These are phyloP conservation scores for Trametes elegans DNA, from an alignment of 768 basidiomycete species.

Conservation along the genomic window DNA sequence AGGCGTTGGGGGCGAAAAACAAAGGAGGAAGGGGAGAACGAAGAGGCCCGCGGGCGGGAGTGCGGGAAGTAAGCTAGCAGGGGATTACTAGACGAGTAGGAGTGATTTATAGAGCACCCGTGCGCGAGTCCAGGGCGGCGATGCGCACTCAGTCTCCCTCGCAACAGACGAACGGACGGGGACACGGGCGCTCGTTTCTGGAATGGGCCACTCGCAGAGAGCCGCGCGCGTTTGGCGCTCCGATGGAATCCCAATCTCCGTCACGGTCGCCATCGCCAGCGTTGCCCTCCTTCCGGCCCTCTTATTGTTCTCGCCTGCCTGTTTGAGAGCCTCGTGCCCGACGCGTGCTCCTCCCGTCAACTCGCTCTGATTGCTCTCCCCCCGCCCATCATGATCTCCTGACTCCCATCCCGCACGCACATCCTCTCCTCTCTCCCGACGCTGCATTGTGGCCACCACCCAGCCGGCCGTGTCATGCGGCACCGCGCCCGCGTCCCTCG, in stretches of 20 bases:
- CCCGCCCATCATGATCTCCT: constrained; percentile 4
- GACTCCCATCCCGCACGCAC: neutral
- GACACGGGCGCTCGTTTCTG: neutral
- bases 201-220: neutral
- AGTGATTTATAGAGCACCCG: constrained; percentile 17
- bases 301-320: constrained; percentile 28
- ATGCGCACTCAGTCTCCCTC: constrained; percentile 12
- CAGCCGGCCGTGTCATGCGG: constrained; percentile 8
- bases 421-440: neutral
- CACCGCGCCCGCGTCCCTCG: neutral
- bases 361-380: neutral
- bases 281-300: constrained; percentile 18
- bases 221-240: constrained; percentile 9
- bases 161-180: constrained; percentile 8
- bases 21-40: constrained; percentile 5
- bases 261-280: constrained; percentile 16
- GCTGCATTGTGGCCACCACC: too few species aligned
- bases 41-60: neutral
- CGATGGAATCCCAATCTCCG: constrained; percentile 9
- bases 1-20: constrained; percentile 2
- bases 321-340: constrained; percentile 26
- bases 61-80: neutral
- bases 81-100: neutral
- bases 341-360: constrained; percentile 8
- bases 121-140: neutral